These are phyloP conservation scores for Bipolaris oryzae DNA, from an alignment of 2,329 filamentous ascomycete genomes.

Conservation along the genomic window DNA sequence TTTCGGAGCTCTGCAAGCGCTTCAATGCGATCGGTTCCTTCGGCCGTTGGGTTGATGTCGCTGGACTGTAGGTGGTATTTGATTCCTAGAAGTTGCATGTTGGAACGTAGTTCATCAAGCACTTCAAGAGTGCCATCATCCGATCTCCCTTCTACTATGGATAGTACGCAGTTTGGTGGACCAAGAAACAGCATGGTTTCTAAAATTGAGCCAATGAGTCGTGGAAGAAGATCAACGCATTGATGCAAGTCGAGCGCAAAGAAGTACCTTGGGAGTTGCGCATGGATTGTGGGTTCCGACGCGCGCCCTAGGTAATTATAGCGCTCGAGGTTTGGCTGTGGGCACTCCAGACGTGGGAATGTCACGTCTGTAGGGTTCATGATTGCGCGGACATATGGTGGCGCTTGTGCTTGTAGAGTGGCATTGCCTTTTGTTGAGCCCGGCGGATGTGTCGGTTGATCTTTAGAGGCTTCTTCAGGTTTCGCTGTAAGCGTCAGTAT, in stretches of 20 bases:
- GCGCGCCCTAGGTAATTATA: slow-evolving; percentile 23
- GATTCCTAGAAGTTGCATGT: slow-evolving; percentile 46
- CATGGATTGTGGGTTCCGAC: slow-evolving; percentile 3
- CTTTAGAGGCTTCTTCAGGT: background rate
- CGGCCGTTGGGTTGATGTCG: slow-evolving; percentile 50
- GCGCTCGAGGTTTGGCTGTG: slow-evolving; percentile 20
- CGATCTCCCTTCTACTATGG: slow-evolving; percentile 63
- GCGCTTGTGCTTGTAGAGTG: slow-evolving; percentile 19
- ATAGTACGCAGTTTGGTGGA: slow-evolving; percentile 58
- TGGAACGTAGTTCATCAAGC: slow-evolving; percentile 50
- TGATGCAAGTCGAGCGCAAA: slow-evolving; percentile 62
- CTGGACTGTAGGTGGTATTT: slow-evolving; percentile 54
- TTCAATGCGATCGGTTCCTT: slow-evolving; percentile 51
- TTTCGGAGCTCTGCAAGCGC: slow-evolving; percentile 61
- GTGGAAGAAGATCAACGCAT: slow-evolving; percentile 54
- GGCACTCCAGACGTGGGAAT: slow-evolving; percentile 27
- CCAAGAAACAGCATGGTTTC: slow-evolving; percentile 59
- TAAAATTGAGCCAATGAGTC: slow-evolving; percentile 59
- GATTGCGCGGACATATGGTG: slow-evolving; percentile 26
- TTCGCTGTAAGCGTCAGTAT: background rate
- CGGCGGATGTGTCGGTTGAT: background rate
- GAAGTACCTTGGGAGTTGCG: slow-evolving; percentile 40
- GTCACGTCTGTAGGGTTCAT: slow-evolving; percentile 21
- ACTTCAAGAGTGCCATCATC: slow-evolving; percentile 61
- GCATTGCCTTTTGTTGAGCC: slow-evolving; percentile 14